These are phyloP conservation scores for Magnusiomyces clavatus DNA, from an alignment of 1,139 yeast species.

Conservation along the genomic window DNA sequence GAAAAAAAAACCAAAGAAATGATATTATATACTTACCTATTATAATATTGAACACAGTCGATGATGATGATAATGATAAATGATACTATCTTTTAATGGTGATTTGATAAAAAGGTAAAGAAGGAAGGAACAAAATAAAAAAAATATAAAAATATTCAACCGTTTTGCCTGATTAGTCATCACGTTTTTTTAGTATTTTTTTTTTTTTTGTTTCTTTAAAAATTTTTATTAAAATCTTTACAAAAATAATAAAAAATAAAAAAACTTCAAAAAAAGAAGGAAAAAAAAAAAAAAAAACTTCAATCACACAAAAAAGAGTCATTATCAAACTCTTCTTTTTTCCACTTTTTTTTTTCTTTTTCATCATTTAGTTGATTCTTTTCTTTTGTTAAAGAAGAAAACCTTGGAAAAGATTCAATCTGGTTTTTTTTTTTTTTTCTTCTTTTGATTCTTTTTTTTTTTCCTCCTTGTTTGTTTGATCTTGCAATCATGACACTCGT, in stretches of 20 bases:
- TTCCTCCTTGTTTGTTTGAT: not conserved
- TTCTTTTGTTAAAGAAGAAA: no score
- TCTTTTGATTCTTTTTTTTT: not conserved
- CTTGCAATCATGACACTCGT: slow-evolving; percentile 32
- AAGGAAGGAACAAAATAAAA: no score
- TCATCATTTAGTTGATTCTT: not conserved
- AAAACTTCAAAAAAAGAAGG: no score
- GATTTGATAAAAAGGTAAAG: no score
- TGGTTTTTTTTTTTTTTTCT: slow-evolving; percentile 4
- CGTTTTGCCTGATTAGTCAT: no score
- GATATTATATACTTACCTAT: no score
- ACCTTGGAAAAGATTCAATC: slow-evolving; percentile 3
- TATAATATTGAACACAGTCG: no score
- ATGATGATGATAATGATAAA: no score
- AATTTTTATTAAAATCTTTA: not conserved
- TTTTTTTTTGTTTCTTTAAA: slow-evolving; percentile 21
- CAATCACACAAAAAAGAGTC: not conserved
- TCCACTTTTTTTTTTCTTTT: not conserved
- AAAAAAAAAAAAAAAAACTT: not conserved
- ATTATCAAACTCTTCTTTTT: not conserved
- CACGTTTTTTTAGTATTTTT: slow-evolving; percentile 14
- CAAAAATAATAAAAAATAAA: not conserved
- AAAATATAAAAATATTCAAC: no score
- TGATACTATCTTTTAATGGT: no score
- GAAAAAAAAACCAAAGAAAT: no score